Base-by-base conservation (phyloP, 129 eudicot species). In the Pittosporum tobira region DNA sequence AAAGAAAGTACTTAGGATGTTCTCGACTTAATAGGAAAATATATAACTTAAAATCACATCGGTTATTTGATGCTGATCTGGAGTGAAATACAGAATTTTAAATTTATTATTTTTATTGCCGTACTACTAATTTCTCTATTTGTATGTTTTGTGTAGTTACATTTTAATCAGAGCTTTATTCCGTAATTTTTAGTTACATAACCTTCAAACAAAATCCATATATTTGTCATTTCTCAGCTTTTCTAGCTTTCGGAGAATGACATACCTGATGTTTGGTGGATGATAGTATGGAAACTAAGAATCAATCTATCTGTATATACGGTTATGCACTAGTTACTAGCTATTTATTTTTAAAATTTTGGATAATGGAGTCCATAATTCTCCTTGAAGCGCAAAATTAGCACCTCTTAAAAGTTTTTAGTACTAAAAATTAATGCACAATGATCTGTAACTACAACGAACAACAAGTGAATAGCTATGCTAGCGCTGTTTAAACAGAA, bases 11-110 rank as follows among this genome's bases (percentile, higher is more conserved):
- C 53, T 27, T 12, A 45, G 43, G 43, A 27, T 29, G 20, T 61
- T 16, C 34, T 44, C 54, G n/a, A 43, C 12, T 27, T 61, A 5
- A 45, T 27, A 1, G 5, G 1, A n/a, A 29, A 45, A 6, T 16
- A 61, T 15, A 28, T 59, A 42, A 43, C 44, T 28, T 48, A 18
- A 12, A 19, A 61, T 61, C 65, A 44, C 63, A 58, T 36, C 48
- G 28, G 49, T 23, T 58, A 5, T 34, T 7, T 57, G 16, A 3
- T 57, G 42, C 24, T 30, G 42, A 2, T 28, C 8, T 14, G 42
- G 21, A 27, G 40, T 53, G 16, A 29, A n/a, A 20, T 53, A n/a
- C 14, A 34, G 40, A 1, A 12, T 34, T 34, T 8, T 12, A 4
- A 11, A 34, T 34, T 34, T 7, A 3, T 8, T 34, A 34, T 12